These are phyloP conservation scores for Colletotrichum graminicola DNA, from an alignment of 2,329 filamentous ascomycete species.

Conservation along the genomic window DNA sequence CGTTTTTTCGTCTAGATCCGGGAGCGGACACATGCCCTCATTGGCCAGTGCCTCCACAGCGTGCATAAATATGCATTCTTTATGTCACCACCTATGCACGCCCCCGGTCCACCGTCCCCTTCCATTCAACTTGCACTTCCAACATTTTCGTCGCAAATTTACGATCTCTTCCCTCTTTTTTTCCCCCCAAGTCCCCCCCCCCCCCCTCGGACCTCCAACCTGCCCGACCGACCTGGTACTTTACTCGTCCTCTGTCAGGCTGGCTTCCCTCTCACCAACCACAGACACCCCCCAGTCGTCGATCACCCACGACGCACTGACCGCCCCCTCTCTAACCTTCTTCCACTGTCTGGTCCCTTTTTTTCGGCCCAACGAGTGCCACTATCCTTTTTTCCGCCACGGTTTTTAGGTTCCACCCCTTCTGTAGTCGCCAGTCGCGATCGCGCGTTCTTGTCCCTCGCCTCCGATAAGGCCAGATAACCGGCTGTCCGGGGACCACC, in stretches of 20 bases:
- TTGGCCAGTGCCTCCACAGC: constrained; percentile 26
- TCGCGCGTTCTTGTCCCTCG: constrained; percentile 43
- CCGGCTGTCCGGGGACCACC: constrained; percentile 51
- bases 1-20: constrained; percentile 34
- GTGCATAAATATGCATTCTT: constrained; percentile 42
- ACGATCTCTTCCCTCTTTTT: constrained; percentile 48
- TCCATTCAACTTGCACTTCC: constrained; percentile 38
- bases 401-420: constrained; percentile 38
- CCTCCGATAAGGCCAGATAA: constrained; percentile 56
- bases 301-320: constrained; percentile 38
- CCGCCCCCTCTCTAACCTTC: constrained; percentile 40
- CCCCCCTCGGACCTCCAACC: constrained; percentile 25
- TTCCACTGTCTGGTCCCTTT: constrained; percentile 15
- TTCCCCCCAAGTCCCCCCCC: constrained; percentile 2
- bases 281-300: constrained; percentile 33
- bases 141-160: constrained; percentile 45
- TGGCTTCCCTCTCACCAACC: constrained; percentile 15
- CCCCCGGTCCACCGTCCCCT: constrained; percentile 8
- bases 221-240: constrained; percentile 12
- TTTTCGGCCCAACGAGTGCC: constrained; percentile 46
- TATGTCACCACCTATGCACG: constrained; percentile 27
- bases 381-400: constrained; percentile 52
- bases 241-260: constrained; percentile 17
- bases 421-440: constrained; percentile 38
- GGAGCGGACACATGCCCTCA: constrained; percentile 3